Conservation (phyloP, 768 basidiomycete species). For the Suillus cothurnatus region DNA sequence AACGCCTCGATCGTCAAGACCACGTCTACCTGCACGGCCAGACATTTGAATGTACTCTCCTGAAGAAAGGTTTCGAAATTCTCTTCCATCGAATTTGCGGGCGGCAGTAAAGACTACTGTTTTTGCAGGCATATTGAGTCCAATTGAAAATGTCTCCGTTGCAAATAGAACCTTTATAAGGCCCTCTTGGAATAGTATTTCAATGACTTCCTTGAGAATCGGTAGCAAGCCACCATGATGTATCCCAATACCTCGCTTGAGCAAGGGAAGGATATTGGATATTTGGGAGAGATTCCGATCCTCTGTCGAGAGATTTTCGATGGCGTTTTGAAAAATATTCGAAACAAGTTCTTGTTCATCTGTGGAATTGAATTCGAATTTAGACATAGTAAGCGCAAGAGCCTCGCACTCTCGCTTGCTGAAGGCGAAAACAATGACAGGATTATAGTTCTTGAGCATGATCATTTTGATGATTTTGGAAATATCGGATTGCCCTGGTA, state of each 20-base stretch:
- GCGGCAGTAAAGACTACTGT: constrained; percentile 97
- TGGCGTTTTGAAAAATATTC: constrained; percentile 93
- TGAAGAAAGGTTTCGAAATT: constrained; percentile 90
- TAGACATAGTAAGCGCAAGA: constrained; percentile 88
- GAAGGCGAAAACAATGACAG: constrained; percentile 98
- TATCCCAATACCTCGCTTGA: constrained; percentile 95
- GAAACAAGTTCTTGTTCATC: constrained; percentile 89
- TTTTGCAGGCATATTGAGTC: constrained; percentile 99
- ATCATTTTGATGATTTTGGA: constrained; percentile 99
- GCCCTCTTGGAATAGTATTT: constrained; percentile 98
- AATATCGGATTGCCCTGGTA: constrained; percentile 84
- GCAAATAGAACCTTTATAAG: constrained; percentile 98
- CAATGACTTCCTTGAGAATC: constrained; percentile 98
- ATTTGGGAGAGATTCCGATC: constrained; percentile 95
- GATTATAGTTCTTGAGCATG: constrained; percentile 96
- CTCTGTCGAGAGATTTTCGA: constrained; percentile 82
- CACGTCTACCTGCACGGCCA: constrained; percentile 95
- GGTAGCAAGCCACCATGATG: constrained; percentile 98
- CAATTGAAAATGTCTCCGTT: constrained; percentile 98
- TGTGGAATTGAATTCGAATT: constrained; percentile 91
- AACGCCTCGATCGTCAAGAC: constrained; percentile 96
- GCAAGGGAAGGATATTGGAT: constrained; percentile 84
- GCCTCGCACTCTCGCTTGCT: constrained; percentile 97
- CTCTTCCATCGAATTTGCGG: constrained; percentile 94
- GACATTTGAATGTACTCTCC: constrained; percentile 99